Evolutionary conservation across 2,329 filamentous ascomycete genomes (phyloP), one percentile per base, ranked within the genome.

Genomic region (Gyromitra esculenta): DNA sequence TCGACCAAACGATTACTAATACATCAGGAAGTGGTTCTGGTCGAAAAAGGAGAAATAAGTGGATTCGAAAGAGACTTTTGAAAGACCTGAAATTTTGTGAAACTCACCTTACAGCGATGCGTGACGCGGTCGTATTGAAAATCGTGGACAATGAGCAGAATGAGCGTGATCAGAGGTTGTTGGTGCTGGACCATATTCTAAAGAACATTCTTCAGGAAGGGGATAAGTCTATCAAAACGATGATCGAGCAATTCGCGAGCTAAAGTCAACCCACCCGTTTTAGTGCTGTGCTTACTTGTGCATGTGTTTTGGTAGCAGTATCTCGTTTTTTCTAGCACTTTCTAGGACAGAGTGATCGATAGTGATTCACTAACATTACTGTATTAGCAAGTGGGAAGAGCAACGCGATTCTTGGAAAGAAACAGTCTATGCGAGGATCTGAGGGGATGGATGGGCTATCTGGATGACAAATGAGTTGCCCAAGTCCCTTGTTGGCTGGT

Each of bases 61-160:
- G 74, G 74, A 31, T 76, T 5, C 63, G 74, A 1, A 56, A 56
- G 45, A 39, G 39, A 31, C 41, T 74, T 8, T 1, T 48, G 54
- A 76, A 74, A n/a, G 69, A 76, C n/a, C 18, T 76, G 35, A 41
- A 13, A 21, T 50, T 11, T 18, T 54, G 60, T 18, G 57, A 54
- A n/a, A n/a, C 31, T 3, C 11, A 41, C 13, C 11, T 76, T 15
- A 41, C n/a, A 7, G 41, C 7, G 35, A 50, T 76, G 73, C 41
- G 73, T 39, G 67, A 73, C 1, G 5, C 7, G 18, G 43, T 76
- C 5, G 18, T 76, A 6, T 13, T 37, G 15, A 73, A 54, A 43
- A 73, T 76, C n/a, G 74, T 76, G 9, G 74, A 41, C 2, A 31
- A 62, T 37, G 74, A 76, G 41, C 39, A 39, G 62, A 62, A 25